Conservation (phyloP, 2,329 filamentous ascomycete species). For the Colletotrichum theobromicola region DNA sequence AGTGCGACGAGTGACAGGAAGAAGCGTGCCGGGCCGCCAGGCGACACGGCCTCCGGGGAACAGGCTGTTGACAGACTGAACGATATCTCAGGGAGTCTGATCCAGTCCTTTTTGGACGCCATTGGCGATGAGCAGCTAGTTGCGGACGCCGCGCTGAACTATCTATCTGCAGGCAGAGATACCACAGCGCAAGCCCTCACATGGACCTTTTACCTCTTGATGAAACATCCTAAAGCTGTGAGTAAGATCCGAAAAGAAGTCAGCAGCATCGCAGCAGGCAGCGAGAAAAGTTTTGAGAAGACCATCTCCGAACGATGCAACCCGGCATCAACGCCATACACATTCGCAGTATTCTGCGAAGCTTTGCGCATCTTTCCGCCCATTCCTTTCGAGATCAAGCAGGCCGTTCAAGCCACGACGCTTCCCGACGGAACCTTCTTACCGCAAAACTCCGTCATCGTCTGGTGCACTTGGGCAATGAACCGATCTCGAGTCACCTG, state of each 20-base stretch:
- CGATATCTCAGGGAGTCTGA: conserved; percentile 57
- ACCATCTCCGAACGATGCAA: conserved; percentile 35
- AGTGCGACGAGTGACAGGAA: conserved; percentile 52
- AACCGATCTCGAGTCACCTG: conserved; percentile 61
- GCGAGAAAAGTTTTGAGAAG: conserved; percentile 20
- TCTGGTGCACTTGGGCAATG: conserved; percentile 71
- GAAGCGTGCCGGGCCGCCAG: not conserved
- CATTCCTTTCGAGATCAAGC: conserved; percentile 70
- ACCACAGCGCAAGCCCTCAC: conserved; percentile 70
- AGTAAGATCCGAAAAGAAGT: conserved; percentile 50
- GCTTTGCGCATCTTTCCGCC: conserved; percentile 66
- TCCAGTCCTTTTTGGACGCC: conserved; percentile 64
- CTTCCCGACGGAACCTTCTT: conserved; percentile 67
- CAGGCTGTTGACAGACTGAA: conserved; percentile 34
- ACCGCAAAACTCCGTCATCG: conserved; percentile 56
- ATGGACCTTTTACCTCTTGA: conserved; percentile 67
- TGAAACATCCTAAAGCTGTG: conserved; percentile 50
- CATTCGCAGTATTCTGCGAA: conserved; percentile 68
- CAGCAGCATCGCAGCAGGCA: conserved; percentile 8
- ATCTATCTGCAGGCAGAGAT: conserved; percentile 68
- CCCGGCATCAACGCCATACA: conserved; percentile 55
- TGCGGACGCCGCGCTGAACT: conserved; percentile 69
- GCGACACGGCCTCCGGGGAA: not conserved
- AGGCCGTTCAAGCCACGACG: conserved; percentile 54
- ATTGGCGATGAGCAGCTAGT: conserved; percentile 61